phyloP scores from a whole-genome alignment of 768 basidiomycete species.

The Lentinus brumalis region DNA sequence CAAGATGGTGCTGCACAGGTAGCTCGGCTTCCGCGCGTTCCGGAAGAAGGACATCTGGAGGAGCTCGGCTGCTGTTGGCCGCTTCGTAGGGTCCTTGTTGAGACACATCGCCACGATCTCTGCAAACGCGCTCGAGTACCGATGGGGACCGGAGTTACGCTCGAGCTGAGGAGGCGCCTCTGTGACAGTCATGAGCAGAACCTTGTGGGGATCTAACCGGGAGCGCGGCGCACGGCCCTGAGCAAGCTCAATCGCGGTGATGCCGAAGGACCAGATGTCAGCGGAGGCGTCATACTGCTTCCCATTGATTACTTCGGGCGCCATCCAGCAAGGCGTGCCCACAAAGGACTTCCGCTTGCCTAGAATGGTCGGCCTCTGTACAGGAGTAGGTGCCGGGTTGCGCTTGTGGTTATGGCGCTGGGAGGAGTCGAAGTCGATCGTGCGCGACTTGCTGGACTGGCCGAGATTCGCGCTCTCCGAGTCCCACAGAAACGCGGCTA shows the following conservation, averaged over 20 bases:
- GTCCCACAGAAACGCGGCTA: constrained; percentile 81
- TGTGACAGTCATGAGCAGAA: constrained; percentile 78
- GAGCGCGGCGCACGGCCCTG: constrained; percentile 88
- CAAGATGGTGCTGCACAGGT: constrained; percentile 77
- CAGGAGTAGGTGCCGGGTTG: constrained; percentile 29
- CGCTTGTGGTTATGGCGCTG: constrained; percentile 6
- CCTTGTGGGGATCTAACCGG: constrained; percentile 69
- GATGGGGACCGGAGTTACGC: constrained; percentile 67
- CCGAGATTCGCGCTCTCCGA: constrained; percentile 41
- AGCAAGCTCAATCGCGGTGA: constrained; percentile 89
- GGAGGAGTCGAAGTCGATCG: constrained; percentile 26
- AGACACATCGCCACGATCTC: constrained; percentile 85
- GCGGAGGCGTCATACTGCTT: constrained; percentile 82
- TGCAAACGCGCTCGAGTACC: constrained; percentile 80
- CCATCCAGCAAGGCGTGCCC: constrained; percentile 98
- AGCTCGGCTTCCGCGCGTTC: constrained; percentile 73
- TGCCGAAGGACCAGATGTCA: constrained; percentile 96
- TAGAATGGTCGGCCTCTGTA: constrained; percentile 46
- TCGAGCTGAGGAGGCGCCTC: constrained; percentile 79
- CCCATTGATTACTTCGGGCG: constrained; percentile 89
- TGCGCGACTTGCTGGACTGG: constrained; percentile 6
- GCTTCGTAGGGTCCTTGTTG: constrained; percentile 77
- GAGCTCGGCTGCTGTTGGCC: constrained; percentile 80
- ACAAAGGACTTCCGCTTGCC: constrained; percentile 92
- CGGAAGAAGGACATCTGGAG: constrained; percentile 80